These are phyloP conservation scores for Penicillium odoratum DNA, from an alignment of 495 filamentous ascomycete genomes.

Conservation along the genomic window DNA sequence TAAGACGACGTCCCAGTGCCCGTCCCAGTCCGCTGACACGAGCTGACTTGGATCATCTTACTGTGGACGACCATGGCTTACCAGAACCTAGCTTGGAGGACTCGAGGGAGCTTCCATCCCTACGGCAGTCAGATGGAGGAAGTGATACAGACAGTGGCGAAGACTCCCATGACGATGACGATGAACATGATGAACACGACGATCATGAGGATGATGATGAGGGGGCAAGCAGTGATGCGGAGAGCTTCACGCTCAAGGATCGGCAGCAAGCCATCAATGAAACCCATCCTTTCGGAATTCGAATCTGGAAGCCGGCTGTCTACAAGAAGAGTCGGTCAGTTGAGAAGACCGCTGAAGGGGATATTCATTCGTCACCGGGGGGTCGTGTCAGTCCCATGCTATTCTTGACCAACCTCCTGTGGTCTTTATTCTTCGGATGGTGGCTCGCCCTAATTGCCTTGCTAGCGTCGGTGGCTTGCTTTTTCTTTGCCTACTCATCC, in stretches of 20 bases:
- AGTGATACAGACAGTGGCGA: constrained; percentile 25
- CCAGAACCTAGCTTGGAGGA: constrained; percentile 31
- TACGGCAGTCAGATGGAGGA: constrained; percentile 29
- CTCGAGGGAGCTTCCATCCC: constrained; percentile 21
- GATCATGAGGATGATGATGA: constrained; percentile 43
- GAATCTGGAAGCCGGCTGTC: constrained; percentile 96
- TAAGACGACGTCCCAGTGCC: constrained; percentile 65
- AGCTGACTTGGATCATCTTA: constrained; percentile 56
- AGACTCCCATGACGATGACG: constrained; percentile 20
- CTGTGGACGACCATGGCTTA: constrained; percentile 43
- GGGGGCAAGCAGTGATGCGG: constrained; percentile 69
- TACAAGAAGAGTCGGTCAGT: constrained; percentile 98
- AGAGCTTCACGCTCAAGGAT: constrained; percentile 80
- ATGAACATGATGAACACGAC: constrained; percentile 15
- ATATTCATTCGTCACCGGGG: constrained; percentile 95
- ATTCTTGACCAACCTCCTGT: constrained; percentile 81
- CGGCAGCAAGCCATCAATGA: constrained; percentile 98
- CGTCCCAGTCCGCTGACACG: constrained; percentile 59
- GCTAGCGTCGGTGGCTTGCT: constrained; percentile 72
- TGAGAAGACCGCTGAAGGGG: constrained; percentile 91
- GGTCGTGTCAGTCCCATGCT: constrained; percentile 81
- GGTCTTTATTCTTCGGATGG: constrained; percentile 95
- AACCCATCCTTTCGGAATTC: constrained; percentile 97
- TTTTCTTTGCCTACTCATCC: constrained; percentile 73
- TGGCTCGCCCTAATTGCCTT: constrained; percentile 84